A percentile compares a stretch with the other conserved stretches of the same genome.
These are phyloP conservation scores for Aureobasidium vineae DNA, from an alignment of 2,329 filamentous ascomycete genomes.

Conservation along the genomic window DNA sequence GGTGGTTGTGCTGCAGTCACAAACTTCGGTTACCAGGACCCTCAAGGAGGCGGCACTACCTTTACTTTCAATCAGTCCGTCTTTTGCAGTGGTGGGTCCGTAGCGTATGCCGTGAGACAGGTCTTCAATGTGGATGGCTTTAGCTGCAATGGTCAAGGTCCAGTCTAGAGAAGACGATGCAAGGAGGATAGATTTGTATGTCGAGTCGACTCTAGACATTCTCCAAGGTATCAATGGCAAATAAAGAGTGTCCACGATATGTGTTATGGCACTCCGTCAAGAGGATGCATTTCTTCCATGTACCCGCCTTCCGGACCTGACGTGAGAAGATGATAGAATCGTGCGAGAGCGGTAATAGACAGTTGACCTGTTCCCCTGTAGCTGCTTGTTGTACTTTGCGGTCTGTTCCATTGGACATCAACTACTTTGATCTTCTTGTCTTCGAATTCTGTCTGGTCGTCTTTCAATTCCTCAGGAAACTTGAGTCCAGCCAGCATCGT, in stretches of 20 bases:
- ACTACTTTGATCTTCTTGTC: not conserved
- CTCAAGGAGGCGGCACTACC: slow-evolving; percentile 2
- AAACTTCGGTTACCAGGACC: not conserved
- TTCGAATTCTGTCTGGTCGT: not conserved
- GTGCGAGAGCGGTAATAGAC: not conserved
- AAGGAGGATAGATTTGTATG: not conserved
- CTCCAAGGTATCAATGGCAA: not conserved
- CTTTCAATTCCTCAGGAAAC: not conserved
- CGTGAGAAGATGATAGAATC: not conserved
- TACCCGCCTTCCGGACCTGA: not conserved
- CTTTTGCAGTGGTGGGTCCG: not conserved
- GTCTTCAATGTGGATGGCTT: not conserved
- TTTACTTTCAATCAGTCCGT: slow-evolving; percentile 14
- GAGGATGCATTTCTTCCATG: not conserved
- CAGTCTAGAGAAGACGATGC: not conserved
- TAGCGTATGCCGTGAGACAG: not conserved
- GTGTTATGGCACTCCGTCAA: not conserved
- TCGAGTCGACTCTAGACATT: not conserved
- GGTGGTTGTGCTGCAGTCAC: not conserved
- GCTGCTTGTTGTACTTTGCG: not conserved
- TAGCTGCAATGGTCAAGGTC: not conserved
- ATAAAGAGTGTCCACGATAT: not conserved
- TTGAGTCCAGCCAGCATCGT: not conserved
- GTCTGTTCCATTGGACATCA: not conserved
- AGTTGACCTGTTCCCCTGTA: not conserved